phyloP scores from a whole-genome alignment of 805 yeast species.

The Pichia gijzeniarum region DNA sequence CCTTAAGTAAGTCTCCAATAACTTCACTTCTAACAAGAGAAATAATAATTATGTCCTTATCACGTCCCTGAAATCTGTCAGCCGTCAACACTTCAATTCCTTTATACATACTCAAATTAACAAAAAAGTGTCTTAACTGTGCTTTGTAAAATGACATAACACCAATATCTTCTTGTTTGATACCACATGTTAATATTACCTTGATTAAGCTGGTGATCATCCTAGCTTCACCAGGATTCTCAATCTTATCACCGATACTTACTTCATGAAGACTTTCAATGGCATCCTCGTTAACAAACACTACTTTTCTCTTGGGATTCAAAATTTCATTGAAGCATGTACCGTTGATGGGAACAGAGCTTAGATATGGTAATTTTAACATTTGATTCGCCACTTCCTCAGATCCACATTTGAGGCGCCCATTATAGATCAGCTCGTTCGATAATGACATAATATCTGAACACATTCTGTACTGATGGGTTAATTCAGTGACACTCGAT shows the following conservation, averaged over 20 bases:
- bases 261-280: conserved; percentile 50
- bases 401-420: conserved; percentile 71
- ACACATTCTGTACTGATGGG: conserved; percentile 90
- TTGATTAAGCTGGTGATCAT: conserved; percentile 58
- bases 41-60: conserved; percentile 83
- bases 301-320: conserved; percentile 50
- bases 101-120: conserved; percentile 23
- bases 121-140: conserved; percentile 51
- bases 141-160: conserved; percentile 86
- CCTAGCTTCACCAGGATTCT: conserved; percentile 67
- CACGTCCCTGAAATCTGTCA: conserved; percentile 94
- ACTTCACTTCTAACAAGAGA: conserved; percentile 83
- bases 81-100: conserved; percentile 82
- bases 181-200: conserved; percentile 53
- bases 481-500: conserved; percentile 63
- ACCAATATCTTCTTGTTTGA: conserved; percentile 57
- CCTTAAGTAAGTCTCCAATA: conserved; percentile 75
- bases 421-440: conserved; percentile 71
- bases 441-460: conserved; percentile 79
- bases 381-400: conserved; percentile 52
- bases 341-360: conserved; percentile 18
- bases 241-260: conserved; percentile 56
- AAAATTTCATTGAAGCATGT: conserved; percentile 33
- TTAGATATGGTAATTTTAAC: conserved; percentile 42
- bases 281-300: conserved; percentile 75